Base-by-base conservation (phyloP, 768 basidiomycete species). In the Termitomyces sp. region DNA sequence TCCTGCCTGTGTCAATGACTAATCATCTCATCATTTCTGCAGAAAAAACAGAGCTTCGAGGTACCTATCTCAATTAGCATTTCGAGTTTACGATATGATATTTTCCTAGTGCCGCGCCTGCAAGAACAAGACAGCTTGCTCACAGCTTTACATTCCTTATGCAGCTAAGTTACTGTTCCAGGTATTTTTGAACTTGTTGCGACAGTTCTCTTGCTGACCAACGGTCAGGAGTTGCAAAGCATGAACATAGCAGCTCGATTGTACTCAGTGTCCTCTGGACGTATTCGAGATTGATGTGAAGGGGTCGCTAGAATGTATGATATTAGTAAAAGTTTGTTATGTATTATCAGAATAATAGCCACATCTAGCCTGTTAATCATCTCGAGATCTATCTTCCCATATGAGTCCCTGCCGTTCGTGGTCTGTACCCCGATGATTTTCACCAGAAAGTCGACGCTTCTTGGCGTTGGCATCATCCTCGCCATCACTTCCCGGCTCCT, bases 1-100 rank as follows among this genome's bases (percentile, higher is more conserved):
- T 42, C 3, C n/a, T 32, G 51, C 10, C 22, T 40, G 12, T 22
- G 26, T 1, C 40, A 28, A 52, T 57, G 5, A 12, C 26, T 21
- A 63, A 34, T 12, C 35, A n/a, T 9, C 10, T 62, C 40, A 9
- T 54, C 37, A 26, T 34, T 59, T 54, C 35, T 58, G 28, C 60
- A 86, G 84, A 98, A 98, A 88, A 98, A 98, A 72, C 96, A 98
- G 81, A 94, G 85, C 38, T 98, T 98, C 70, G 93, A 98, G 75
- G 81, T 81, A 64, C 40, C 70, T 62, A 38, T 19, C 35, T 70
- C 60, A 21, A 21, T 40, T 14, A 30, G 45, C 9, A 42, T 26
- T 56, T 56, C n/a, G 26, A 22, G 35, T 21, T 46, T 24, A 46
- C 26, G 7, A 17, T 41, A 35, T 51, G 5, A 51, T 41, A 2